Evolutionary conservation across 257 asterid genomes (phyloP), one percentile per base, ranked within the genome.

Genomic region (Buddleja alternifolia): DNA sequence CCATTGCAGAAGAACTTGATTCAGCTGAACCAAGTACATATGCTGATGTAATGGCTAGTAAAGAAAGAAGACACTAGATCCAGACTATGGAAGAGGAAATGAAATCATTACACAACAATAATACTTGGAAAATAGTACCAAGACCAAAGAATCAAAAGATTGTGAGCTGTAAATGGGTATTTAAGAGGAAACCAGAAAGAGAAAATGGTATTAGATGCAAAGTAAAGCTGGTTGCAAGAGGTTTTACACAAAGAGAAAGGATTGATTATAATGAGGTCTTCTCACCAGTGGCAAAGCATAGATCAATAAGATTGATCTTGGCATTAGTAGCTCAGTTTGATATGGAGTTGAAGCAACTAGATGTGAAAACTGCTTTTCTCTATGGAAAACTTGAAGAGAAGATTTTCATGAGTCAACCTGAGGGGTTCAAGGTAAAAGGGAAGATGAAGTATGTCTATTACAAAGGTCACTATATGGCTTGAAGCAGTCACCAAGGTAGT

Each of bases 221-320:
- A n/a, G n/a, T n/a, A n/a, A n/a, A n/a, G n/a, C n/a, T n/a, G n/a
- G n/a, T n/a, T n/a, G n/a, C n/a, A n/a, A n/a, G n/a, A n/a, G n/a
- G n/a, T n/a, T n/a, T n/a, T n/a, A n/a, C n/a, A n/a, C n/a, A n/a
- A n/a, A n/a, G n/a, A n/a, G n/a, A n/a, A n/a, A n/a, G n/a, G n/a
- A n/a, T n/a, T n/a, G n/a, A n/a, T n/a, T n/a, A 56, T 12, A 56
- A 29, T 56, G 63, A 56, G 20, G 32, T 56, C n/a, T 56, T 56
- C 8, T 56, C 42, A 4, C 63, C 44, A 0, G 23, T 32, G 4
- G 63, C 32, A 0, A 56, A 56, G 8, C 63, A 56, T 6, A 14
- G 8, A 0, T 56, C 42, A 0, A 56, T 56, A 1, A 56, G 42
- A 34, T 0, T 56, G 0, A 7, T 29, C 11, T 41, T 41, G 46